A percentile compares a stretch with the other conserved stretches of the same genome.
Conservation (phyloP, 2,329 filamentous ascomycete genomes). For the Sporothrix brunneoviolacea region DNA sequence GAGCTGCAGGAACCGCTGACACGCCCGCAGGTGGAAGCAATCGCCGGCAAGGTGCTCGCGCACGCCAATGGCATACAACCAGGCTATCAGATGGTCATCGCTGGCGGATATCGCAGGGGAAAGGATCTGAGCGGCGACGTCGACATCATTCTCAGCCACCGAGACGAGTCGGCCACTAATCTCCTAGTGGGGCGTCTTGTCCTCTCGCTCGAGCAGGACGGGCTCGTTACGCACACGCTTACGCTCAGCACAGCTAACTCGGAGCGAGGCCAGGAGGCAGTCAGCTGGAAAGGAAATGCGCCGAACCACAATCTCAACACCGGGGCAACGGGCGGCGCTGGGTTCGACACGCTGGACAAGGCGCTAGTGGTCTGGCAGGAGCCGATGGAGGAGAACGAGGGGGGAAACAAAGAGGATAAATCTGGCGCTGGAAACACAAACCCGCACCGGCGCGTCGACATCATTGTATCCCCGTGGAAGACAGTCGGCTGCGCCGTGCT, state of each 20-base stretch:
- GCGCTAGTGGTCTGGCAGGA: conserved; percentile 89
- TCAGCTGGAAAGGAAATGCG: conserved; percentile 45
- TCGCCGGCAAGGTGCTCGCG: conserved; percentile 54
- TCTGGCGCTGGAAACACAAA: no score
- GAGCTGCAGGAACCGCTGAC: conserved; percentile 71
- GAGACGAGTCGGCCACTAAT: conserved; percentile 59
- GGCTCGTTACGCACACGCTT: conserved; percentile 77
- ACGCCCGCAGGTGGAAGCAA: conserved; percentile 64
- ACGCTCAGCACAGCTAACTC: conserved; percentile 63
- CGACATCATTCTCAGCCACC: conserved; percentile 78
- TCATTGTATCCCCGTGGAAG: conserved; percentile 83
- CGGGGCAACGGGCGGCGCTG: conserved; percentile 35
- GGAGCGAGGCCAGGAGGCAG: conserved; percentile 59
- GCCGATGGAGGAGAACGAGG: conserved; percentile 30
- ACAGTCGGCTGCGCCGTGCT: conserved; percentile 82
- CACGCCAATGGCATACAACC: conserved; percentile 59
- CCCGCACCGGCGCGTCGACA: conserved; percentile 79
- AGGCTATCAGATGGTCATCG: conserved; percentile 54
- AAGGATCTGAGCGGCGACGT: conserved; percentile 72
- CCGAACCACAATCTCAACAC: conserved; percentile 15
- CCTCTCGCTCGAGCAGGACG: conserved; percentile 57
- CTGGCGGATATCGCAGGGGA: conserved; percentile 76
- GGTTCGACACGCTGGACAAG: conserved; percentile 87
- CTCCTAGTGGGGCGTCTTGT: conserved; percentile 70
- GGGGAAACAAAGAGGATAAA: conserved; percentile 30